Evolutionary conservation across 1,284 basidiomycete genomes (phyloP).

Genomic region (Ceratobasidium sp.): DNA sequence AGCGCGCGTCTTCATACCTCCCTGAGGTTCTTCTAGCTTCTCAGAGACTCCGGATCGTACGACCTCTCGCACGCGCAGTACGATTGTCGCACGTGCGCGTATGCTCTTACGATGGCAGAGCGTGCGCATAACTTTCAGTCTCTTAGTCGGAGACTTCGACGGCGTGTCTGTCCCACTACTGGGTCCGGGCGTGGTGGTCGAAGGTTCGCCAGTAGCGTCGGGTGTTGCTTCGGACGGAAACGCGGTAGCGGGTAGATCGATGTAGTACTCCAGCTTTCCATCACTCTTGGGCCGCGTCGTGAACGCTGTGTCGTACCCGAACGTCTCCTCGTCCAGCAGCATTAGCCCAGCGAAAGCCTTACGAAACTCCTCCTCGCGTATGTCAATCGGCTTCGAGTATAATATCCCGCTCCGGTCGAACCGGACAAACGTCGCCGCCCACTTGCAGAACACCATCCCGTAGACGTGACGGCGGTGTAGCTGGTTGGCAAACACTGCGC

Average conservation of each 20-base stretch:
- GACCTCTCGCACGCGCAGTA: conserved; percentile 8
- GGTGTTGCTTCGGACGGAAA: background rate
- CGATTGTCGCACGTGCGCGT: conserved; percentile 18
- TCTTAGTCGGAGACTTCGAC: too few relatives aligned
- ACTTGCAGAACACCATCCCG: background rate
- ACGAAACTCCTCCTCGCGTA: background rate
- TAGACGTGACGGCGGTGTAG: conserved; percentile 22
- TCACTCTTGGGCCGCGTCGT: background rate
- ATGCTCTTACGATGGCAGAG: conserved; percentile 23
- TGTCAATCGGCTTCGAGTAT: background rate
- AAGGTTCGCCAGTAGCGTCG: too few relatives aligned
- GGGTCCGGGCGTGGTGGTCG: too few relatives aligned
- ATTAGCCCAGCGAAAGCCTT: conserved; percentile 2
- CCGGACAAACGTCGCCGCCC: conserved; percentile 9
- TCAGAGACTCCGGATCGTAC: background rate
- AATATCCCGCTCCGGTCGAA: conserved; percentile 17
- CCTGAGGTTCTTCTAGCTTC: too few relatives aligned
- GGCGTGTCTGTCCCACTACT: background rate
- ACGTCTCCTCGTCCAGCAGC: background rate
- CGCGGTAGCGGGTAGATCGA: conserved; percentile 4
- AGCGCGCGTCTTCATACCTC: background rate
- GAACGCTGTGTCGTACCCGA: conserved; percentile 12
- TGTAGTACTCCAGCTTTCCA: background rate
- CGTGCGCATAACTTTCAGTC: background rate
- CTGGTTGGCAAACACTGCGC: conserved; percentile 6